Base-by-base conservation (phyloP, 371 early-diverging fungal genomes). In the Syncephalis plumigaleata region DNA sequence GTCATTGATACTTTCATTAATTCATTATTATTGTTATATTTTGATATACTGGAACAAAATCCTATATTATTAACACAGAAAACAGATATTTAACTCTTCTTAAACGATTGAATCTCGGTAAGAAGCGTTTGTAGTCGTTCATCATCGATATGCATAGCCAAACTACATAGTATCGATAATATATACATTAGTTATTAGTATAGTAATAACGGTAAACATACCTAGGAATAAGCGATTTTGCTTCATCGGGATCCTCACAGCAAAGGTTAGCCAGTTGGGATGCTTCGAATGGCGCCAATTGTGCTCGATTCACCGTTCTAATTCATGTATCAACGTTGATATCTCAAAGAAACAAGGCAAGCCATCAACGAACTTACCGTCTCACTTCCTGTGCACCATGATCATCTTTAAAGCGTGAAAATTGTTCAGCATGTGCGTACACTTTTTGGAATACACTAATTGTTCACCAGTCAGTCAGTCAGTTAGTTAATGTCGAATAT, bases 241-340 rank as follows among this genome's bases (percentile, higher is more conserved):
- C 87, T 63, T 91, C 91, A 44, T 87, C 88, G 24, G 78, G 75
- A 44, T 87, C 83, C 50, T 82, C 86, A 60, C 86, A 85, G 58
- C 84, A 77, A 45, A 91, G 66, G 60, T 91, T 91, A 22, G 84
- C 87, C 38, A 91, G 66, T 55, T 91, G 90, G 20, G 90, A 86
- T 16, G 80, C 63, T 57, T 91, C 91, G 47, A 85, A 91, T 36
- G 78, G 75, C 37, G 80, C 71, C 56, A 87, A 53, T 3, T 74
- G 40, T 8, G 56, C 51, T 44, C 56, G 55, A 31, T 59, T 55
- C 53, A 57, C 54, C 53, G 47, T 55, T 55, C 47, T 42, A n/a
- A 23, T n/a, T 17, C 2, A 9, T 15, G 17, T 36, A 46, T 43
- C 3, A 26, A 18, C 22, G 9, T 48, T 24, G 8, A 42, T n/a